Conservation (phyloP, 2,329 filamentous ascomycete species). For the Clarireedia paspali region DNA sequence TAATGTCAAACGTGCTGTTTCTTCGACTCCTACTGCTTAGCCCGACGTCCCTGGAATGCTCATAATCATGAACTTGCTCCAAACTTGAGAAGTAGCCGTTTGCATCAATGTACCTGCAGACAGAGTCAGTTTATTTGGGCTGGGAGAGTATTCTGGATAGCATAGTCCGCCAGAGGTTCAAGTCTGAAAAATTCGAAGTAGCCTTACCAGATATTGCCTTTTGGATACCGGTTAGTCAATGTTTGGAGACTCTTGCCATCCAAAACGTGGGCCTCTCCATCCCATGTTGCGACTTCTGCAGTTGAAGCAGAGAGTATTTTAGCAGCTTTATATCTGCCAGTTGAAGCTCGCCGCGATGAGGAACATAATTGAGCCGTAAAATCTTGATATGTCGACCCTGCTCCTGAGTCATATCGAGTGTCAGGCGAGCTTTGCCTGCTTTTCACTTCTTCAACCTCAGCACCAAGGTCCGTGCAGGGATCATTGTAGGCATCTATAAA, state of each 20-base stretch:
- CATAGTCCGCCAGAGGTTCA: background rate
- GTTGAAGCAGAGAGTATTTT: slow-evolving; percentile 23
- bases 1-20: slow-evolving; percentile 8
- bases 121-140: background rate
- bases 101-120: slow-evolving; percentile 19
- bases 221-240: slow-evolving; percentile 23
- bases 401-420: background rate
- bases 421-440: background rate
- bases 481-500: slow-evolving; percentile 11
- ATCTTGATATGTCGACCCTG: background rate
- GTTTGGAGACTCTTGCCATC: slow-evolving; percentile 22
- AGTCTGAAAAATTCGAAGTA: background rate
- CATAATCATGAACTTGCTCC: slow-evolving; percentile 18
- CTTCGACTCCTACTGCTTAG: slow-evolving; percentile 12
- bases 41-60: slow-evolving; percentile 1
- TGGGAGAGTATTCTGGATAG: too few species aligned
- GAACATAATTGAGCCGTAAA: slow-evolving; percentile 10
- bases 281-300: slow-evolving; percentile 17
- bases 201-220: slow-evolving; percentile 26
- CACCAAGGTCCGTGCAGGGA: slow-evolving; percentile 10
- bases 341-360: slow-evolving; percentile 13
- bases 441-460: slow-evolving; percentile 9
- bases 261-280: slow-evolving; percentile 14
- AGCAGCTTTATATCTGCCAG: slow-evolving; percentile 17
- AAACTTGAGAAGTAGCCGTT: slow-evolving; percentile 26